A percentile compares a stretch with the other conserved stretches of the same genome.
Evolutionary conservation across 768 basidiomycete genomes (phyloP).

Genomic region (Lactarius evosmus): DNA sequence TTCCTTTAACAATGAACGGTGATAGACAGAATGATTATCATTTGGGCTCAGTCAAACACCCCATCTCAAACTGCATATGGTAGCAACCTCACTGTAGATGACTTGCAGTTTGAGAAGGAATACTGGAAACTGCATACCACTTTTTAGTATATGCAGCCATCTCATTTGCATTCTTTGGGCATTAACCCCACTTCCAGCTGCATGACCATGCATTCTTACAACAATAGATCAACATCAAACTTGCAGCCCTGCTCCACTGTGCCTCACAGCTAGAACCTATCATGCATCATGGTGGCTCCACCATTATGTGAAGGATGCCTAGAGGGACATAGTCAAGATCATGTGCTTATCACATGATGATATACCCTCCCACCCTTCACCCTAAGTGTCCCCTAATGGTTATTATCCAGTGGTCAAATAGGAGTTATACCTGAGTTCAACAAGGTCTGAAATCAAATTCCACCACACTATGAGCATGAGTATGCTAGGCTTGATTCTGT

Average conservation of each 20-base stretch:
- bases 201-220: conserved; percentile 92
- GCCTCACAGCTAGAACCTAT: no score
- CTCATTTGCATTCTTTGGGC: neutral
- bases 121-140: conserved; percentile 89
- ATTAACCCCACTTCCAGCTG: conserved; percentile 48
- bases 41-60: conserved; percentile 84
- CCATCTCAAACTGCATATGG: conserved; percentile 75
- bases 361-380: conserved; percentile 9
- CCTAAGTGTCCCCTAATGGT: neutral
- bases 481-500: neutral
- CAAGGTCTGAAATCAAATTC: neutral
- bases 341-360: neutral
- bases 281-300: neutral
- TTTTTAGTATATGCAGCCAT: conserved; percentile 56
- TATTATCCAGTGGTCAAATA: conserved; percentile 13
- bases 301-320: conserved; percentile 2
- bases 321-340: neutral
- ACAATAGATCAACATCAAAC: no score
- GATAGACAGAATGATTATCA: conserved; percentile 92
- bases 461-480: conserved; percentile 8
- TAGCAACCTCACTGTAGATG: conserved; percentile 72
- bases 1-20: conserved; percentile 8
- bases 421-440: conserved; percentile 21
- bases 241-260: no score
- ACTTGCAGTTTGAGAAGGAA: conserved; percentile 87